phyloP scores from a whole-genome alignment of 2,329 filamentous ascomycete genomes.

The Colletotrichum sp. region DNA sequence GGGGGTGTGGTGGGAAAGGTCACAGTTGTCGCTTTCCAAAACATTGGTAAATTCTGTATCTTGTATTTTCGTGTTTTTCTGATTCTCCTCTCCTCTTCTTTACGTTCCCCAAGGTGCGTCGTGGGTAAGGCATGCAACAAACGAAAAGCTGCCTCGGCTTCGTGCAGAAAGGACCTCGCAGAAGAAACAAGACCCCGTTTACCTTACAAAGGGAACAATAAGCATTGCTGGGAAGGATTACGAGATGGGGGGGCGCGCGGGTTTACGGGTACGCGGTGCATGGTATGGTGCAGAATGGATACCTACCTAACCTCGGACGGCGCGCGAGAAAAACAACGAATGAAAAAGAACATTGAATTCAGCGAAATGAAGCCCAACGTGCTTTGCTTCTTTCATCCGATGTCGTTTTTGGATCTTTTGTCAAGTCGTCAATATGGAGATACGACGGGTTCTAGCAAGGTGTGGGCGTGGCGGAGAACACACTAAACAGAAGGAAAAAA shows the following conservation, averaged over 20 bases:
- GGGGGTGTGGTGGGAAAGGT: not conserved
- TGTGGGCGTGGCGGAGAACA: not conserved
- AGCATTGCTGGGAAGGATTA: slow-evolving; percentile 15
- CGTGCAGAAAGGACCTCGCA: not conserved
- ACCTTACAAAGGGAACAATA: slow-evolving; percentile 14
- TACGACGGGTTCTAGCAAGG: slow-evolving; percentile 1
- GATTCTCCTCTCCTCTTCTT: not conserved
- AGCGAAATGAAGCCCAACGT: not conserved
- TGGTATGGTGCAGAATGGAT: not conserved
- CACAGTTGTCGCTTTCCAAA: not conserved
- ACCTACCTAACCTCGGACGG: not conserved
- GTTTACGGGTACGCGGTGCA: not conserved
- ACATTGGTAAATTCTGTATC: not conserved
- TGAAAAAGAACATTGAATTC: not conserved
- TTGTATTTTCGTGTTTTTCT: not conserved
- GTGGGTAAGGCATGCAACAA: not conserved
- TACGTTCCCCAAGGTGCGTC: not conserved
- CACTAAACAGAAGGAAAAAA: not conserved
- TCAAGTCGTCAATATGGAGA: slow-evolving; percentile 1
- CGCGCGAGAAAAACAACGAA: not conserved
- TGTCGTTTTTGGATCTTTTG: slow-evolving; percentile 6
- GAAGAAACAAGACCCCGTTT: not conserved
- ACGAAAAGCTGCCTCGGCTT: not conserved
- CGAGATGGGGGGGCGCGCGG: slow-evolving; percentile 1
- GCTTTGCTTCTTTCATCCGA: slow-evolving; percentile 7